phyloP scores from a whole-genome alignment of 495 filamentous ascomycete species.

The Collariella sp. region DNA sequence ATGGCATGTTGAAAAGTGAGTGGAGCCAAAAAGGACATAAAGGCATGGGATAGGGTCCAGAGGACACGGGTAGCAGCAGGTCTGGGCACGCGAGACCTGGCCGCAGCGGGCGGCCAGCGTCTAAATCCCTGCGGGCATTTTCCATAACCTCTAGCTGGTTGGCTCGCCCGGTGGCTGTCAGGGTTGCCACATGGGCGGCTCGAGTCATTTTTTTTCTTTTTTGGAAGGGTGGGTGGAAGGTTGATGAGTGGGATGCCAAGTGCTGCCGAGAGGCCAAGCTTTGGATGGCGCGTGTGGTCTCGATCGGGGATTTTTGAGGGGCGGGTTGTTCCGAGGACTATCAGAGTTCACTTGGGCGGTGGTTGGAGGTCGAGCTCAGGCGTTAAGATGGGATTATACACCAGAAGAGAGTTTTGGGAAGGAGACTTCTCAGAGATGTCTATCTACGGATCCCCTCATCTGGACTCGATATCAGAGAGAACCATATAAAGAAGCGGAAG shows the following conservation, averaged over 20 bases:
- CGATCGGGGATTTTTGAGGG: not conserved
- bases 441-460: not conserved
- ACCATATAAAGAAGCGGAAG: constrained; percentile 6
- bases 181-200: constrained; percentile 5
- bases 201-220: not conserved
- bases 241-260: not conserved
- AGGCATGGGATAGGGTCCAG: not conserved
- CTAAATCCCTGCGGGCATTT: constrained; percentile 12
- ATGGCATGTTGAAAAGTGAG: not conserved
- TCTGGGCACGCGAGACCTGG: constrained; percentile 1
- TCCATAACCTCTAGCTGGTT: too few relatives aligned
- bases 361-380: too few relatives aligned
- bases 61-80: too few relatives aligned
- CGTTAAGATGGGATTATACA: too few relatives aligned
- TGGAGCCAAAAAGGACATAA: not conserved
- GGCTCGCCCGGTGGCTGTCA: not conserved
- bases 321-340: not conserved
- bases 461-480: not conserved
- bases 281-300: not conserved
- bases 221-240: not conserved
- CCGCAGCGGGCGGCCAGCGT: constrained; percentile 21
- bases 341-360: too few relatives aligned
- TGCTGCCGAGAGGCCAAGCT: constrained; percentile 3
- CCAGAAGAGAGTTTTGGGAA: too few relatives aligned
- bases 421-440: too few relatives aligned